These are phyloP conservation scores for Leccinellum rugosiceps DNA, from an alignment of 768 basidiomycete genomes.

Conservation along the genomic window DNA sequence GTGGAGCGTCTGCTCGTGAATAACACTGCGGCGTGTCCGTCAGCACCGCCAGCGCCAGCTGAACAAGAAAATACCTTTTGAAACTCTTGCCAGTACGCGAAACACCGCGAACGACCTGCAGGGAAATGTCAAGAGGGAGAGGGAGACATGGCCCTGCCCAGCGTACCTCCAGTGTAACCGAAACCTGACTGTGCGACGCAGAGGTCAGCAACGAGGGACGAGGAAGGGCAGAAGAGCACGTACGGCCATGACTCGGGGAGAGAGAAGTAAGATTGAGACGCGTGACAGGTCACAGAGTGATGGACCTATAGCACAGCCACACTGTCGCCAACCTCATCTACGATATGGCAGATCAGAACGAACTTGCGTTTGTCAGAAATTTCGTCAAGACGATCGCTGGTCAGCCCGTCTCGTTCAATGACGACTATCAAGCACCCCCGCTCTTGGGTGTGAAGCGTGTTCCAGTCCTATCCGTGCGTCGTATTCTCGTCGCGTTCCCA, in stretches of 20 bases:
- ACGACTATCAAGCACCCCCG: constrained; percentile 76
- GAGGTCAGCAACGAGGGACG: constrained; percentile 9
- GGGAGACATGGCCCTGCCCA: not conserved
- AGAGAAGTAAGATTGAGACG: constrained; percentile 7
- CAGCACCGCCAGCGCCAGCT: constrained; percentile 1
- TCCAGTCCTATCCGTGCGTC: constrained; percentile 63
- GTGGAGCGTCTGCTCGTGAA: constrained; percentile 70
- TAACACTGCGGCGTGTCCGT: constrained; percentile 62
- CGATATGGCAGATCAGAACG: constrained; percentile 53
- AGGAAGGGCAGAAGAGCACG: constrained; percentile 5
- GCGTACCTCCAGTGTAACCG: constrained; percentile 57
- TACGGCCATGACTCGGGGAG: constrained; percentile 36
- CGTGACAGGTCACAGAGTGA: constrained; percentile 25
- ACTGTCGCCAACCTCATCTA: not conserved
- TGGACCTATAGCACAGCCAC: constrained; percentile 21
- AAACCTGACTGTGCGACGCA: constrained; percentile 53
- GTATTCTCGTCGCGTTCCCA: not conserved
- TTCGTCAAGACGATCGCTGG: constrained; percentile 61
- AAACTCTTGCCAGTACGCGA: constrained; percentile 91
- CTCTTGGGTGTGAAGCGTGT: constrained; percentile 64
- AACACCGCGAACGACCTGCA: constrained; percentile 80
- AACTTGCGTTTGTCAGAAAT: constrained; percentile 61
- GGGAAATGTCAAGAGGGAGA: constrained; percentile 4
- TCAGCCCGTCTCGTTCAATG: constrained; percentile 64
- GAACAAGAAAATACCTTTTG: constrained; percentile 46